Conservation (phyloP, 805 yeast genomes). For the Candida alai region DNA sequence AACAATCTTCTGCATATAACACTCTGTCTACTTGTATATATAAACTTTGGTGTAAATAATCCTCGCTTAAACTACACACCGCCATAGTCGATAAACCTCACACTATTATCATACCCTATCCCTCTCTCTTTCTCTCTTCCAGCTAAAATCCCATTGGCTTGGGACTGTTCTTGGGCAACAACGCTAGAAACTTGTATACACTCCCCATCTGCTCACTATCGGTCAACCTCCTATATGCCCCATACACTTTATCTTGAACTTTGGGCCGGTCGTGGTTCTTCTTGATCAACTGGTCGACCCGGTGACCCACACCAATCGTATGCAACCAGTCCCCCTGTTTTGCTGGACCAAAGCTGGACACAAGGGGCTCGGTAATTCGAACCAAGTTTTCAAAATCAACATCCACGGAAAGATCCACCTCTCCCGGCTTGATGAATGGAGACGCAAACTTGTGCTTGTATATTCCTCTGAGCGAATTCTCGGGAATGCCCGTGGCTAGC, state of each 20-base stretch:
- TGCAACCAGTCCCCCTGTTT: constrained; percentile 81
- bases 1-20: too few relatives aligned
- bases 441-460: constrained; percentile 66
- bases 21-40: too few relatives aligned
- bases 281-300: constrained; percentile 57
- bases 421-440: constrained; percentile 74
- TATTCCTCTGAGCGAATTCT: constrained; percentile 72
- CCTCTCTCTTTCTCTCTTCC: not conserved
- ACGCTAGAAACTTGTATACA: constrained; percentile 66
- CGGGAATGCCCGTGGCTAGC: constrained; percentile 55
- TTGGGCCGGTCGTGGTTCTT: constrained; percentile 37
- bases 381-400: constrained; percentile 70
- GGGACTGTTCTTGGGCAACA: constrained; percentile 44
- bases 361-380: constrained; percentile 10
- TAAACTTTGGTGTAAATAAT: too few relatives aligned
- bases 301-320: constrained; percentile 67
- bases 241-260: constrained; percentile 48
- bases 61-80: too few relatives aligned
- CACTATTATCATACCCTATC: too few relatives aligned
- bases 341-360: constrained; percentile 49
- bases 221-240: constrained; percentile 60
- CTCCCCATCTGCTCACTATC: constrained; percentile 72
- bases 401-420: constrained; percentile 77
- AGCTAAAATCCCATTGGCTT: constrained; percentile 50
- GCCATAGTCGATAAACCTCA: too few relatives aligned